phyloP scores from a whole-genome alignment of 108 stramenopile species.

The Nitzschia putrida region DNA sequence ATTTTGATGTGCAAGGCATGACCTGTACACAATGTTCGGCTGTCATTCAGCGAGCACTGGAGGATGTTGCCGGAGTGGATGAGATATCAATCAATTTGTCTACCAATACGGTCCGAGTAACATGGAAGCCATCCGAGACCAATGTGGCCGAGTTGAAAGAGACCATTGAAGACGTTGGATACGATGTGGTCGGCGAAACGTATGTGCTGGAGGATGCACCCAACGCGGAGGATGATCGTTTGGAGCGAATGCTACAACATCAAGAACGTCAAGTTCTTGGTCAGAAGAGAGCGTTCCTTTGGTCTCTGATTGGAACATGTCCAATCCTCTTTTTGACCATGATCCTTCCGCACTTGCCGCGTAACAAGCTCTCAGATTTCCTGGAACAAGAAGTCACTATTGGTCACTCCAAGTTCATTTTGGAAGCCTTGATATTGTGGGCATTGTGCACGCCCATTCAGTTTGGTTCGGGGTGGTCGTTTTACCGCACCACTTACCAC shows the following conservation, averaged over 20 bases:
- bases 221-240: slow-evolving; percentile 24
- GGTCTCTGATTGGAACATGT: slow-evolving; percentile 42
- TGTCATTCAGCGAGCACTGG: slow-evolving; percentile 28
- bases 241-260: slow-evolving; percentile 37
- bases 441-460: slow-evolving; percentile 86
- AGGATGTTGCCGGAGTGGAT: slow-evolving; percentile 32
- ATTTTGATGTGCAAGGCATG: slow-evolving; percentile 45
- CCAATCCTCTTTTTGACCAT: slow-evolving; percentile 56
- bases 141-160: neutral
- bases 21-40: slow-evolving; percentile 53
- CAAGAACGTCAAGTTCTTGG: slow-evolving; percentile 40
- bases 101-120: slow-evolving; percentile 38
- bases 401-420: slow-evolving; percentile 6
- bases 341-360: slow-evolving; percentile 44
- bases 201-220: slow-evolving; percentile 4
- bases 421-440: slow-evolving; percentile 49
- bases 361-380: slow-evolving; percentile 10
- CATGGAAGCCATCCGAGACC: slow-evolving; percentile 9
- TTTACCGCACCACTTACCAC: slow-evolving; percentile 81
- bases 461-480: slow-evolving; percentile 84
- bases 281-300: slow-evolving; percentile 39
- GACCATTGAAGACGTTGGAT: slow-evolving; percentile 46
- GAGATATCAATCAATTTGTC: slow-evolving; percentile 33
- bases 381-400: slow-evolving; percentile 26
- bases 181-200: slow-evolving; percentile 36